Evolutionary conservation across 208 protist genomes (phyloP).

Genomic region (Trypanosoma rangeli): DNA sequence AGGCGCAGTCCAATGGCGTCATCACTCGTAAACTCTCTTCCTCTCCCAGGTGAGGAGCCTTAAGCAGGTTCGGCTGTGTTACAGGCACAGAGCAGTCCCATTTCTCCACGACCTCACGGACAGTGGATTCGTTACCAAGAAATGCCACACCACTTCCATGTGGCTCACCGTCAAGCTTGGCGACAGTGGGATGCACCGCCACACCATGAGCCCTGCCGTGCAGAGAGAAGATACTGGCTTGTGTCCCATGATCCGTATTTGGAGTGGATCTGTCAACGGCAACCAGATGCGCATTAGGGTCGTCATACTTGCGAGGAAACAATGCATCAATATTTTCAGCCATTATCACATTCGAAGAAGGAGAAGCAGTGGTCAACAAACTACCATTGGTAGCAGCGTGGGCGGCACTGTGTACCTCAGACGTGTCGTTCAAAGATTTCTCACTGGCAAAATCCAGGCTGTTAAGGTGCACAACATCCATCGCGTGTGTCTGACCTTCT

Average conservation of each 20-base stretch:
- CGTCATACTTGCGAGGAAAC: constrained; percentile 43
- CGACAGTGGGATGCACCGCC: constrained; percentile 43
- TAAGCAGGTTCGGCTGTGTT: constrained; percentile 49
- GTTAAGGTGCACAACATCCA: constrained; percentile 29
- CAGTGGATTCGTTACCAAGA: constrained; percentile 54
- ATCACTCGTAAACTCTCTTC: not conserved
- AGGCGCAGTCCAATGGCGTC: not conserved
- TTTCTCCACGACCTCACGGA: constrained; percentile 64
- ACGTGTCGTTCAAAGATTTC: not conserved
- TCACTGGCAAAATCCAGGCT: not conserved
- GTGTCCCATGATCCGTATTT: constrained; percentile 39
- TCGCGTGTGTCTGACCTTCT: constrained; percentile 15
- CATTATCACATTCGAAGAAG: not conserved
- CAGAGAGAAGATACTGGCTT: constrained; percentile 74
- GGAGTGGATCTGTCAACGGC: constrained; percentile 65
- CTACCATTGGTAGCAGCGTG: constrained; percentile 4
- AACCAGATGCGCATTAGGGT: constrained; percentile 46
- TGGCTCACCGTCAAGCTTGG: constrained; percentile 43
- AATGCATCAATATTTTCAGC: constrained; percentile 48
- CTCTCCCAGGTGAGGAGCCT: constrained; percentile 44
- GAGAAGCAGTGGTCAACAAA: not conserved
- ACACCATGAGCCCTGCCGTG: constrained; percentile 62
- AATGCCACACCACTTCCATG: constrained; percentile 67
- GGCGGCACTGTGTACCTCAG: not conserved
- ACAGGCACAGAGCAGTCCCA: constrained; percentile 63